Base-by-base conservation (phyloP, 192 early-diverging fungal species). In the Coemansia sp. region DNA sequence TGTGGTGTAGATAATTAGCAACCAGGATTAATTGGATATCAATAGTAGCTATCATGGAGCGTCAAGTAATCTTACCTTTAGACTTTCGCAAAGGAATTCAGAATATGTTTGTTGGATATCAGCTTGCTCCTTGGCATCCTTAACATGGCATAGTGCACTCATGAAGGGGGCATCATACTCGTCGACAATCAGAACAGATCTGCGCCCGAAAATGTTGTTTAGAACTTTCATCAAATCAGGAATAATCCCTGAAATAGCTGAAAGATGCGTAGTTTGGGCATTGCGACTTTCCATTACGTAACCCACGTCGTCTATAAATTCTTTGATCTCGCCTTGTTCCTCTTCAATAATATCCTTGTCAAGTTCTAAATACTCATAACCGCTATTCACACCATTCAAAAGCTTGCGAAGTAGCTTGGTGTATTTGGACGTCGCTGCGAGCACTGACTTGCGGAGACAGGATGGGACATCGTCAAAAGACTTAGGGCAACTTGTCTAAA, bases 161-260 rank as follows among this genome's bases (percentile, higher is more conserved):
- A 40, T 43, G 18, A 29, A 43, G 12, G 39, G 39, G 16, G 59
- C 13, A 25, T 60, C 59, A 28, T 42, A 60, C 21, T 60, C 39
- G 59, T 60, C 39, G 12, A 60, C 59, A 42, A 42, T 28, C 29
- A 60, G 3, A 9, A 43, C 25, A 7, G 59, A 29, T 3, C 16
- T 51, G 21, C 8, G 8, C 7, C 21, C 48, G 13, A 51, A 26
- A 25, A 26, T 0, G 0, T 0, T 23, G 25, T 26, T 7, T 0
- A 51, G 48, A 25, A 28, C 59, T 18, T 26, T 25, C 59, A 60
- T 60, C 21, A 60, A n/a, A 43, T 43, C 13, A 9, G 58, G 39
- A 43, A 60, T n/a, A 7, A 60, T 1, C 6, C 6, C 37, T 7
- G 12, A 37, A 25, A 60, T 37, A 40, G 5, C 34, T 4, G 39